Evolutionary conservation across 345 rosid species (phyloP).

Genomic region (Salix arbutifolia): DNA sequence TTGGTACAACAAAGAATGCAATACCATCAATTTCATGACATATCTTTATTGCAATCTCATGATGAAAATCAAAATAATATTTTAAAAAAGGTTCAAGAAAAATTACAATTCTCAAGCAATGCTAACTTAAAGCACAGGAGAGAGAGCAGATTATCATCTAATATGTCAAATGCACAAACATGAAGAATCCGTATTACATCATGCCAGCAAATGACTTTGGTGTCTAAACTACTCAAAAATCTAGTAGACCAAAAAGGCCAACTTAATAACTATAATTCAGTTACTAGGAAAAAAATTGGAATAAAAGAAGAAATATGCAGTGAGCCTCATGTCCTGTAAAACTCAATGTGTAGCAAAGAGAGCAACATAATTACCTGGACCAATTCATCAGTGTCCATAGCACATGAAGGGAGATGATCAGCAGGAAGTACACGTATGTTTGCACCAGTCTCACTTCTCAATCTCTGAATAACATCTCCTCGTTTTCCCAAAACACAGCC

Average conservation of each 20-base stretch:
- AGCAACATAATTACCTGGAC: conserved; percentile 44
- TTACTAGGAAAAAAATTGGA: background rate
- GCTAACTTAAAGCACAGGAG: background rate
- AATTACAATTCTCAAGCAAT: background rate
- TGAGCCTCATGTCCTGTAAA: too few relatives aligned
- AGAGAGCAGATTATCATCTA: background rate
- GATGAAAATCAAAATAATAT: background rate
- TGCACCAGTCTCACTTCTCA: conserved; percentile 55
- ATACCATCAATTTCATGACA: background rate
- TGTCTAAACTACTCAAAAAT: too few relatives aligned
- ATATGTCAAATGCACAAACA: background rate
- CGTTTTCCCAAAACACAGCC: conserved; percentile 58
- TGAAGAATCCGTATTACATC: background rate
- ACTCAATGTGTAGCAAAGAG: background rate
- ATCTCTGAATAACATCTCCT: conserved; percentile 53
- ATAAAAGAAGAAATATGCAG: background rate
- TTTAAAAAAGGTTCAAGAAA: background rate
- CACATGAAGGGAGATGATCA: conserved; percentile 52
- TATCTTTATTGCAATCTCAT: background rate
- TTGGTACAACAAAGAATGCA: background rate
- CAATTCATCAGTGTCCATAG: conserved; percentile 50
- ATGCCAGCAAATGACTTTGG: background rate
- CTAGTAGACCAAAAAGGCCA: background rate
- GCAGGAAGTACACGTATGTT: conserved; percentile 50
- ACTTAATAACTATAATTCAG: background rate